phyloP scores from a whole-genome alignment of 495 filamentous ascomycete species.

The Aspergillus heteromorphus region DNA sequence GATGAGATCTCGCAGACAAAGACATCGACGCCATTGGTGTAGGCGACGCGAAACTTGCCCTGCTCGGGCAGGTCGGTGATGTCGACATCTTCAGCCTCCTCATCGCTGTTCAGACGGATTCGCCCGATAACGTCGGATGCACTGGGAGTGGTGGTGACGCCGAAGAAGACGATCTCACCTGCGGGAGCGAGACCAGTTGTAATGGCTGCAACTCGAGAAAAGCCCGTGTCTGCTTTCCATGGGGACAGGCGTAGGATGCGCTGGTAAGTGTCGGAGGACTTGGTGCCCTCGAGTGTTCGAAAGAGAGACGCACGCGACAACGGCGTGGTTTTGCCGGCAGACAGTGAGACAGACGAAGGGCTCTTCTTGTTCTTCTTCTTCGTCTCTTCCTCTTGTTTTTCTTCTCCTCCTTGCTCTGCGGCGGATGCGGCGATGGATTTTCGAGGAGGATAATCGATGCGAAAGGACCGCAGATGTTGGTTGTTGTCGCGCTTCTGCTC shows the following conservation, averaged over 20 bases:
- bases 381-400: constrained; percentile 8
- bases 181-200: constrained; percentile 68
- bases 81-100: constrained; percentile 81
- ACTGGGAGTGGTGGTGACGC: constrained; percentile 50
- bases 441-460: constrained; percentile 46
- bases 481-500: constrained; percentile 74
- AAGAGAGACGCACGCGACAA: constrained; percentile 60
- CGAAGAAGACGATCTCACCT: constrained; percentile 75
- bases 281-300: constrained; percentile 38
- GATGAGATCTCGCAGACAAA: constrained; percentile 40
- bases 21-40: constrained; percentile 75
- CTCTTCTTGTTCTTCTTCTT: constrained; percentile 4
- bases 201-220: constrained; percentile 61
- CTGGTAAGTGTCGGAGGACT: constrained; percentile 67
- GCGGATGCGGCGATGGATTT: neutral
- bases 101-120: constrained; percentile 53
- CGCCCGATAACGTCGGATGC: constrained; percentile 59
- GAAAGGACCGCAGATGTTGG: constrained; percentile 80
- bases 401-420: too few species aligned
- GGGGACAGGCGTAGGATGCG: constrained; percentile 69
- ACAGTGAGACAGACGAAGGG: neutral
- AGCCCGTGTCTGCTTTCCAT: constrained; percentile 35
- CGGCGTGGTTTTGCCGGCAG: constrained; percentile 44
- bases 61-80: constrained; percentile 51
- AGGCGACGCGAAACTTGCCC: constrained; percentile 64